Percentiles rank a stretch among this genome's conserved stretches.
These are phyloP conservation scores for Phytophthora litchii DNA, from an alignment of 352 stramenopile species.

Conservation along the genomic window DNA sequence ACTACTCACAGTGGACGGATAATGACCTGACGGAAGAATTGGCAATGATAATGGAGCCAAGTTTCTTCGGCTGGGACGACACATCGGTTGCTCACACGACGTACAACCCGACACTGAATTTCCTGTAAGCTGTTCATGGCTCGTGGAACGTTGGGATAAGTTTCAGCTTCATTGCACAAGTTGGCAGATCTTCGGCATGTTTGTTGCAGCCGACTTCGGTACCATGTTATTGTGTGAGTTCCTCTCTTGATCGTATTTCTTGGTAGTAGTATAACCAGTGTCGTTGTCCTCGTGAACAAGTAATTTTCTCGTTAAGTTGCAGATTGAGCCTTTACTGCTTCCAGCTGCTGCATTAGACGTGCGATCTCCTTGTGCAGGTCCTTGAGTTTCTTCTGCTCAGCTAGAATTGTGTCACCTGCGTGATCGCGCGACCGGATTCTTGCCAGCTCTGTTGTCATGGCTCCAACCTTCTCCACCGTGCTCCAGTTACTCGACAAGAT, in stretches of 20 bases:
- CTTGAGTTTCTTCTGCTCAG: conserved; percentile 63
- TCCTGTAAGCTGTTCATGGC: conserved; percentile 22
- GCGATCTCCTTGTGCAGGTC: conserved; percentile 64
- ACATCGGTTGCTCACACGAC: conserved; percentile 10
- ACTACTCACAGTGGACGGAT: conserved; percentile 45
- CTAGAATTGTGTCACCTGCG: conserved; percentile 46
- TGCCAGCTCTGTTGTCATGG: conserved; percentile 53
- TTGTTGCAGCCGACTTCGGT: conserved; percentile 16
- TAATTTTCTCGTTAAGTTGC: conserved; percentile 18
- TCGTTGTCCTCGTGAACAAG: conserved; percentile 23
- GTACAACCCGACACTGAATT: conserved; percentile 26
- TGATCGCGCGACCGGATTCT: conserved; percentile 60
- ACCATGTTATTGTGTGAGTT: conserved; percentile 29
- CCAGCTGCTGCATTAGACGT: conserved; percentile 57
- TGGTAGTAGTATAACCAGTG: conserved; percentile 26
- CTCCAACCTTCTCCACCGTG: conserved; percentile 68
- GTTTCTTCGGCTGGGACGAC: conserved; percentile 33
- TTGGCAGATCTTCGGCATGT: conserved; percentile 1
- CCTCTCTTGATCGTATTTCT: conserved; percentile 18
- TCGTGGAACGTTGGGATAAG: neutral
- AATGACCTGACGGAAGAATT: conserved; percentile 49
- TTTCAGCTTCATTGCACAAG: conserved; percentile 20
- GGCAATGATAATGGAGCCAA: conserved; percentile 33
- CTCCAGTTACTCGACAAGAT: conserved; percentile 66
- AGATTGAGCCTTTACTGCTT: conserved; percentile 35